Percentiles rank a stretch among this genome's conserved stretches.
Conservation (phyloP, 805 yeast genomes). For the Yarrowia deformans region DNA sequence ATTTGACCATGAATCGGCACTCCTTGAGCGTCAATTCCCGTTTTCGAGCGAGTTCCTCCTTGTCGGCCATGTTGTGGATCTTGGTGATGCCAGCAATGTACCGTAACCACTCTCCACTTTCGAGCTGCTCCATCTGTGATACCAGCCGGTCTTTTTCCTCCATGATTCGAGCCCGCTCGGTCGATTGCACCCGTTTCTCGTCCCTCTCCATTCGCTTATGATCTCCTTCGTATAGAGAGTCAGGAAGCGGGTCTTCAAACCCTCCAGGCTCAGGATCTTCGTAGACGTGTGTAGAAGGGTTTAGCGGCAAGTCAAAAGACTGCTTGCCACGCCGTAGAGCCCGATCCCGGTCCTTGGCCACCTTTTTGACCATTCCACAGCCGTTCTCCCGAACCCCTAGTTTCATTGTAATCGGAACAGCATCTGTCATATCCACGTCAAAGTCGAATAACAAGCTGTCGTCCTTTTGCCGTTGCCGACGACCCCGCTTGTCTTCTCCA, state of each 20-base stretch:
- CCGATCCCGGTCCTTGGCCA: neutral
- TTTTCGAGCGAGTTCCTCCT: conserved; percentile 60
- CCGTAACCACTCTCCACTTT: conserved; percentile 58
- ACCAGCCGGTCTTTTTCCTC: conserved; percentile 62
- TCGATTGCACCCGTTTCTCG: conserved; percentile 64
- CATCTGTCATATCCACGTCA: conserved; percentile 21
- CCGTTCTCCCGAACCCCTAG: conserved; percentile 7
- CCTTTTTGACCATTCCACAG: conserved; percentile 25
- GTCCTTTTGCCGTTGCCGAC: conserved; percentile 20
- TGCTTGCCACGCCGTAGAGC: neutral
- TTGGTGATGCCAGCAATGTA: conserved; percentile 58
- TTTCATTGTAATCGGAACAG: conserved; percentile 1
- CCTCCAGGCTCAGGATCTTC: conserved; percentile 31
- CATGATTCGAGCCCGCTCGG: conserved; percentile 61
- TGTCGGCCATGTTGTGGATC: conserved; percentile 58
- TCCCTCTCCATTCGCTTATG: conserved; percentile 70
- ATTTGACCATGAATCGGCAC: conserved; percentile 29
- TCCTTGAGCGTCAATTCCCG: conserved; percentile 61
- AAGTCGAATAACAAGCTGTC: conserved; percentile 19
- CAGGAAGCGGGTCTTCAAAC: conserved; percentile 57
- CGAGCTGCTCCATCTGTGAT: conserved; percentile 55
- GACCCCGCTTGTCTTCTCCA: conserved; percentile 18
- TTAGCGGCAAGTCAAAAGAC: neutral
- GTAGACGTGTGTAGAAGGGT: neutral
- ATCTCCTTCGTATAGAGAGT: conserved; percentile 54